Conservation (phyloP, 2,329 filamentous ascomycete species). For the Penicillium sclerotiorum region DNA sequence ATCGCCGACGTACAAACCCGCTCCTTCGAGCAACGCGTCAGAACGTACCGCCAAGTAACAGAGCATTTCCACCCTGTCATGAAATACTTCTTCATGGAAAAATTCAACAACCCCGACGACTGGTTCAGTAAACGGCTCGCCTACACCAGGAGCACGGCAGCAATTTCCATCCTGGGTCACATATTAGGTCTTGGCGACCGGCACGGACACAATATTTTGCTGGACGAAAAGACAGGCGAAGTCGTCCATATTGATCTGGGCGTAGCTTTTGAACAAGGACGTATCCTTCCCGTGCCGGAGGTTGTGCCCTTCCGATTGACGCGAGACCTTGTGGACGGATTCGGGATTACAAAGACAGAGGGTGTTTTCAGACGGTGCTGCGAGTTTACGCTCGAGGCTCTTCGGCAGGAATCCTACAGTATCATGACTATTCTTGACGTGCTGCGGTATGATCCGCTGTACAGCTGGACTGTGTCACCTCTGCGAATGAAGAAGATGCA, state of each 20-base stretch:
- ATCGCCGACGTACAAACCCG: constrained; percentile 74
- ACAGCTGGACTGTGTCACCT: constrained; percentile 88
- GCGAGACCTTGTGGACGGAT: constrained; percentile 91
- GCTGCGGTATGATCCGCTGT: constrained; percentile 93
- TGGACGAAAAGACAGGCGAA: constrained; percentile 87
- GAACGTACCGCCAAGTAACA: constrained; percentile 75
- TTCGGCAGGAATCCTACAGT: constrained; percentile 91
- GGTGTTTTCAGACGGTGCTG: constrained; percentile 97
- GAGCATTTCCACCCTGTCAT: constrained; percentile 89
- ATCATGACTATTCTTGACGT: constrained; percentile 99
- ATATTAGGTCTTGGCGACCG: constrained; percentile 90
- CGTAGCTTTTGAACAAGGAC: constrained; percentile 94
- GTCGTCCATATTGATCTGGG: constrained; percentile 97
- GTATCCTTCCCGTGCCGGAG: constrained; percentile 92
- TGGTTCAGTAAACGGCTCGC: constrained; percentile 90
- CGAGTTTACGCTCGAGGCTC: constrained; percentile 92
- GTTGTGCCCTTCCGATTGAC: constrained; percentile 94
- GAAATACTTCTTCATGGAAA: constrained; percentile 96
- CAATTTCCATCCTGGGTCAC: constrained; percentile 92
- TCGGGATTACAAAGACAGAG: constrained; percentile 94
- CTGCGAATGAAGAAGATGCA: constrained; percentile 68
- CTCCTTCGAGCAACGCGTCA: constrained; percentile 69
- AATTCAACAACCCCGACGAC: constrained; percentile 89
- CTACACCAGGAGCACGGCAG: constrained; percentile 90
- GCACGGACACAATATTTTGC: constrained; percentile 94